Evolutionary conservation across 352 stramenopile species (phyloP).

Genomic region (Paralagenidium karlingii): DNA sequence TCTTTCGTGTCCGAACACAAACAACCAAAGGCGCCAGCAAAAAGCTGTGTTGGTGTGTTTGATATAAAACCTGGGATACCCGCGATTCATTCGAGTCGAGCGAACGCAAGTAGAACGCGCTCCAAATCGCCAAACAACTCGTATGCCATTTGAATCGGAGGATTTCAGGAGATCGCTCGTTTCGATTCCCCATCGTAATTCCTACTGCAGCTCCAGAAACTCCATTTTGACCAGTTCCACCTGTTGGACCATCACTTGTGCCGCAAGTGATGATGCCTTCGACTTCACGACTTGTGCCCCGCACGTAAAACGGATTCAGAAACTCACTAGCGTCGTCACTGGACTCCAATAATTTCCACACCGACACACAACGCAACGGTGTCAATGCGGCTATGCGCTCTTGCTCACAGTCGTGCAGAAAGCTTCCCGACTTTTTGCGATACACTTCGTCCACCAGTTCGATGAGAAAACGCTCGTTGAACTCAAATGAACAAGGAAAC

Average conservation of each 20-base stretch:
- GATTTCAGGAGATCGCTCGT: constrained; percentile 48
- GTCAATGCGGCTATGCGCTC: constrained; percentile 53
- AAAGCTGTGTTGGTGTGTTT: too few species aligned
- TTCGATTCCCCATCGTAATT: background rate
- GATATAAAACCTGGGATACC: too few species aligned
- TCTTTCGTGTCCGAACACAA: too few species aligned
- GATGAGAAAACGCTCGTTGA: constrained; percentile 90
- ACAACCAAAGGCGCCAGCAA: too few species aligned
- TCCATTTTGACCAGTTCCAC: background rate
- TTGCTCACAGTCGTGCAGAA: constrained; percentile 94
- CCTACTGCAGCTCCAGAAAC: too few species aligned
- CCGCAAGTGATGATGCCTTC: constrained; percentile 4
- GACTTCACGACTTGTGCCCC: constrained; percentile 15
- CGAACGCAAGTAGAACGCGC: constrained; percentile 71
- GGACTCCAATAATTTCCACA: constrained; percentile 42
- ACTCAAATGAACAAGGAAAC: constrained; percentile 97
- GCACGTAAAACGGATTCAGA: constrained; percentile 68
- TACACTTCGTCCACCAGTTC: constrained; percentile 94
- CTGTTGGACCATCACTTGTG: background rate
- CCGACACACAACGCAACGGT: constrained; percentile 49
- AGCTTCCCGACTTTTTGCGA: constrained; percentile 93
- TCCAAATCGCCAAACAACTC: constrained; percentile 71
- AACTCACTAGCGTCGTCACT: constrained; percentile 33
- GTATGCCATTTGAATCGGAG: constrained; percentile 81
- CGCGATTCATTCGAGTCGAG: constrained; percentile 70